Conservation (phyloP, 257 asterid species). For the Solanum pimpinellifolium region DNA sequence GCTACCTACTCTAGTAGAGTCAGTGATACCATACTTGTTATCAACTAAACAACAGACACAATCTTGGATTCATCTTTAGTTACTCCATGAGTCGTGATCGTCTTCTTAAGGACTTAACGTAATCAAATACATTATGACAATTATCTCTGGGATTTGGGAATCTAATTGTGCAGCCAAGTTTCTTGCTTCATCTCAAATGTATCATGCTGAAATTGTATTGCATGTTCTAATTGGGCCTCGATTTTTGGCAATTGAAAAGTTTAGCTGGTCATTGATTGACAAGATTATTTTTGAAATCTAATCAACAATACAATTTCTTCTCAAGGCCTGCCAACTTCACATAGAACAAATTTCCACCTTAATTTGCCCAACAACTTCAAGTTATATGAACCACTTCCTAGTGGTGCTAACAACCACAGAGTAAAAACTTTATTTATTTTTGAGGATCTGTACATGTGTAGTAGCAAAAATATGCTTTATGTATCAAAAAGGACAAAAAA, state of each 20-base stretch:
- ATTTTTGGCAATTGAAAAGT: neutral
- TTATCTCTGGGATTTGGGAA: neutral
- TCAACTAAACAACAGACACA: neutral
- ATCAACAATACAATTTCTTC: neutral
- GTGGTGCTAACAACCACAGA: constrained; percentile 12
- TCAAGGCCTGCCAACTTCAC: neutral
- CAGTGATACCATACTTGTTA: neutral
- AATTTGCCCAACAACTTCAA: neutral
- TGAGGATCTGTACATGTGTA: constrained; percentile 27
- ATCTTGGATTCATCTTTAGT: neutral
- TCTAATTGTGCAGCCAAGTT: neutral
- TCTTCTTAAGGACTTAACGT: neutral
- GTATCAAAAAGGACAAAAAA: constrained; percentile 8
- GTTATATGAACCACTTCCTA: neutral
- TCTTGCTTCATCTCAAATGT: neutral
- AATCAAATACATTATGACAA: neutral
- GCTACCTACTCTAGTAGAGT: neutral
- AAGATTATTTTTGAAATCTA: neutral
- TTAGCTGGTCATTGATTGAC: neutral
- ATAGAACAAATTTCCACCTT: neutral
- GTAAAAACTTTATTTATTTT: neutral
- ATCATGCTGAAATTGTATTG: neutral
- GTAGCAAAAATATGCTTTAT: constrained; percentile 1
- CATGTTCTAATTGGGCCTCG: neutral
- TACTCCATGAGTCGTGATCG: neutral